phyloP scores from a whole-genome alignment of 305 asterid species.

The Rubia balearica region DNA sequence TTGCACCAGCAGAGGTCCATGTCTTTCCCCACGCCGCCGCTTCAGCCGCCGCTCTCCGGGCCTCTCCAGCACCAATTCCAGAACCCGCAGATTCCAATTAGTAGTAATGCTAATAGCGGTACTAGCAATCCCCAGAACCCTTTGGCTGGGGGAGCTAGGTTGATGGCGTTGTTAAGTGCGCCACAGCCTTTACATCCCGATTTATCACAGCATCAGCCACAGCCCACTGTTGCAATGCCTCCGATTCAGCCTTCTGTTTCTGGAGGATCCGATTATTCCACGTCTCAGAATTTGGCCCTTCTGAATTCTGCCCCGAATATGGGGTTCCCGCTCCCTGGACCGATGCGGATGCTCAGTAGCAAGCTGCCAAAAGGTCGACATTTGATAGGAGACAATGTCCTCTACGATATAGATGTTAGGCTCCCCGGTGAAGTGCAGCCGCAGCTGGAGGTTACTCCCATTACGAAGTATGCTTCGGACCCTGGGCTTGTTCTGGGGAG shows the following conservation, averaged over 20 bases:
- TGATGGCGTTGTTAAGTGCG: slow-evolving; percentile 81
- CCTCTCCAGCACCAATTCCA: slow-evolving; percentile 35
- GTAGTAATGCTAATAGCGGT: slow-evolving; percentile 8
- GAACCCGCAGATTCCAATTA: slow-evolving; percentile 30
- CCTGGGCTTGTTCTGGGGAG: slow-evolving; percentile 85
- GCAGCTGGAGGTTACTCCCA: slow-evolving; percentile 92
- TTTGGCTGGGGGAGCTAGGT: slow-evolving; percentile 69
- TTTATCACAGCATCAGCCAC: slow-evolving; percentile 22
- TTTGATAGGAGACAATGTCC: slow-evolving; percentile 51
- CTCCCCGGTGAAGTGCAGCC: slow-evolving; percentile 87
- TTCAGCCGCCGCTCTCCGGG: slow-evolving; percentile 27
- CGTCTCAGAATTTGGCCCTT: slow-evolving; percentile 28
- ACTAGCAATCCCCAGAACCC: slow-evolving; percentile 29
- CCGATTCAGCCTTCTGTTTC: slow-evolving; percentile 53
- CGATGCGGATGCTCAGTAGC: slow-evolving; percentile 70
- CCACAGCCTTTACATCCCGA: slow-evolving; percentile 41
- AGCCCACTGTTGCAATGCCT: slow-evolving; percentile 25
- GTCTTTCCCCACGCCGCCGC: slow-evolving; percentile 47
- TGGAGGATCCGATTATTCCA: slow-evolving; percentile 48
- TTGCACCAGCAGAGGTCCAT: slow-evolving; percentile 50
- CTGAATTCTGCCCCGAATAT: slow-evolving; percentile 34
- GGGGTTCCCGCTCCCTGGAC: slow-evolving; percentile 33
- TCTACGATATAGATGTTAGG: slow-evolving; percentile 66
- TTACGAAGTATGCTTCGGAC: slow-evolving; percentile 83
- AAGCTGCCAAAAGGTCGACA: slow-evolving; percentile 86